Percentiles rank a stretch among this genome's conserved stretches.
Evolutionary conservation across 768 basidiomycete species (phyloP).

Genomic region (Amyloporia xantha): DNA sequence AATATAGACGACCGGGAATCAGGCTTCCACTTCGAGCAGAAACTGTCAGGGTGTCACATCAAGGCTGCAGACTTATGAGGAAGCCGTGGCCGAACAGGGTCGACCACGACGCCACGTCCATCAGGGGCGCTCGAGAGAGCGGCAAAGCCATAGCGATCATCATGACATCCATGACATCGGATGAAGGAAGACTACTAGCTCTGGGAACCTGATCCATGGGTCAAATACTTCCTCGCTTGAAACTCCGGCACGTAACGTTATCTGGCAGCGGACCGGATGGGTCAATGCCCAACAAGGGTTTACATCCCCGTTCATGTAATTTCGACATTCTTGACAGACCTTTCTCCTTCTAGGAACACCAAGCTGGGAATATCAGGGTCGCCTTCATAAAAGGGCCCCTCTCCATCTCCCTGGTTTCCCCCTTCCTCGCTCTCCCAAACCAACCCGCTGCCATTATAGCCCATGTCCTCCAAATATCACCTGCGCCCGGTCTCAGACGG

Average conservation of each 20-base stretch:
- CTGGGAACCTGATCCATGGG: not conserved
- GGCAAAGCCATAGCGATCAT: not conserved
- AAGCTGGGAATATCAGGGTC: not conserved
- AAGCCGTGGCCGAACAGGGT: not conserved
- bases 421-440: constrained; percentile 9
- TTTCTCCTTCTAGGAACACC: not conserved
- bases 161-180: not conserved
- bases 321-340: not conserved
- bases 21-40: constrained; percentile 6
- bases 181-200: not conserved
- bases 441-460: constrained; percentile 9
- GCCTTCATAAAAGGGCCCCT: not conserved
- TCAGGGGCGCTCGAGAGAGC: no score
- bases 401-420: not conserved
- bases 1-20: not conserved
- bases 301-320: not conserved
- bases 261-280: constrained; percentile 6
- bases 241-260: constrained; percentile 6
- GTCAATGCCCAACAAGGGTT: not conserved
- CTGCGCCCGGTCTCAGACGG: constrained; percentile 52
- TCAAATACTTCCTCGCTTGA: not conserved
- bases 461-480: constrained; percentile 31
- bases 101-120: no score
- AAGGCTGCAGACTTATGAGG: not conserved
- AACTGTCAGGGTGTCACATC: constrained; percentile 4